Percentiles rank a stretch among this genome's conserved stretches.
phyloP scores from a whole-genome alignment of 2,329 filamentous ascomycete genomes.

The Bisporella sp. region DNA sequence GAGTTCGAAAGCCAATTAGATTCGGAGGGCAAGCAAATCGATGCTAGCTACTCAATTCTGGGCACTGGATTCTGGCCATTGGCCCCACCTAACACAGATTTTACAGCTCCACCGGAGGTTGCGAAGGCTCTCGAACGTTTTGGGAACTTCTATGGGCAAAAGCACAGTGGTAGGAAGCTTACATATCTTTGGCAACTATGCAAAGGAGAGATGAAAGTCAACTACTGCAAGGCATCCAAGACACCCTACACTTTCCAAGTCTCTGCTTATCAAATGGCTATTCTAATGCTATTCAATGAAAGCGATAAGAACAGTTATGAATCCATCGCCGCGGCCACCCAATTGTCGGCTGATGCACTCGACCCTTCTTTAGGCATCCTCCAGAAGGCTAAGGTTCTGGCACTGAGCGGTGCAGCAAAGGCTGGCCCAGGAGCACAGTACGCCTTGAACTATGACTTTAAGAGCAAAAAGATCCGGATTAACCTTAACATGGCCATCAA shows the following conservation, averaged over 20 bases:
- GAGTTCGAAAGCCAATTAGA: conserved; percentile 63
- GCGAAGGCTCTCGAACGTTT: conserved; percentile 86
- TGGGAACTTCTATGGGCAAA: conserved; percentile 85
- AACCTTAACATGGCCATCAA: conserved; percentile 95
- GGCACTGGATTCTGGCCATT: conserved; percentile 98
- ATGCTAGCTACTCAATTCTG: conserved; percentile 86
- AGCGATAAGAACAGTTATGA: conserved; percentile 79
- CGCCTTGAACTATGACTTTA: conserved; percentile 87
- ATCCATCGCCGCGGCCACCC: conserved; percentile 76
- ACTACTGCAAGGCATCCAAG: conserved; percentile 84
- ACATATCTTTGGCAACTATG: conserved; percentile 98
- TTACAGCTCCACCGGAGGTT: conserved; percentile 80
- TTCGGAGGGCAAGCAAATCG: conserved; percentile 61
- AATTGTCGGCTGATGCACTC: conserved; percentile 72
- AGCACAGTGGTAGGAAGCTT: conserved; percentile 92
- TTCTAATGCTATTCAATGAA: conserved; percentile 91
- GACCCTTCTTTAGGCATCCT: conserved; percentile 83
- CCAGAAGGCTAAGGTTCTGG: conserved; percentile 86
- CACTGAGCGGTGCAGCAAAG: conserved; percentile 62
- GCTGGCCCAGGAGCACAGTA: conserved; percentile 73
- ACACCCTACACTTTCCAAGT: conserved; percentile 96
- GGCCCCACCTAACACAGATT: conserved; percentile 77
- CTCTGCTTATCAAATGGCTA: conserved; percentile 96
- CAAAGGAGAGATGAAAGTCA: conserved; percentile 93
- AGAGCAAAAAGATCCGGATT: conserved; percentile 96